These are phyloP conservation scores for Blastobotrys illinoisensis DNA, from an alignment of 1,139 yeast species.

Conservation along the genomic window DNA sequence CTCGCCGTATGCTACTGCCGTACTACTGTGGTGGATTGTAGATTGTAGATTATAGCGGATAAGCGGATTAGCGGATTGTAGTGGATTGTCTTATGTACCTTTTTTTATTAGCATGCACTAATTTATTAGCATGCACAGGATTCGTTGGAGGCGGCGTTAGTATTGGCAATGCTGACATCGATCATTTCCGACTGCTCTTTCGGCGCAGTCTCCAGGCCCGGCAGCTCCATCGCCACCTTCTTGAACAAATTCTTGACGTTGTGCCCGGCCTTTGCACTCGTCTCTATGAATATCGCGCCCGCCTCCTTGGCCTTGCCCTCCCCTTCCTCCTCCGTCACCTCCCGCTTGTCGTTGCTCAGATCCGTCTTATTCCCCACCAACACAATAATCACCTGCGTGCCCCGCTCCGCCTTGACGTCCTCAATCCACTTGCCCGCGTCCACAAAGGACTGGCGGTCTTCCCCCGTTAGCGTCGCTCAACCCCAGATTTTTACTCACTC, in stretches of 20 bases:
- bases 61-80: too few species aligned
- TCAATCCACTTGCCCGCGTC: constrained; percentile 75
- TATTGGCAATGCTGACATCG: constrained; percentile 50
- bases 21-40: too few species aligned
- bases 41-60: too few species aligned
- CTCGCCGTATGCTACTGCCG: too few species aligned
- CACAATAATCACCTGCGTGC: constrained; percentile 61
- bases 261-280: constrained; percentile 92
- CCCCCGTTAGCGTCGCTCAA: neutral
- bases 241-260: constrained; percentile 86
- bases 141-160: constrained; percentile 9
- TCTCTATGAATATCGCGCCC: constrained; percentile 82
- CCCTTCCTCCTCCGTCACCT: constrained; percentile 77
- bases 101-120: too few species aligned
- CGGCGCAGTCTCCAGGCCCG: constrained; percentile 59
- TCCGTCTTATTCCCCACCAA: constrained; percentile 82
- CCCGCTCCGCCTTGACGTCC: constrained; percentile 74
- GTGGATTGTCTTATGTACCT: neutral
- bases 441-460: constrained; percentile 60
- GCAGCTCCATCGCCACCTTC: constrained; percentile 84
- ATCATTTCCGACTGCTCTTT: constrained; percentile 38
- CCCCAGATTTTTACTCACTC: constrained; percentile 38
- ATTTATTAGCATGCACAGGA: constrained; percentile 7
- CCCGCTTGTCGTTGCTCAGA: constrained; percentile 52
- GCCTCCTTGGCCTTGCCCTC: constrained; percentile 70